Conservation (phyloP, 495 filamentous ascomycete genomes). For the Lichenothelia convexa region DNA sequence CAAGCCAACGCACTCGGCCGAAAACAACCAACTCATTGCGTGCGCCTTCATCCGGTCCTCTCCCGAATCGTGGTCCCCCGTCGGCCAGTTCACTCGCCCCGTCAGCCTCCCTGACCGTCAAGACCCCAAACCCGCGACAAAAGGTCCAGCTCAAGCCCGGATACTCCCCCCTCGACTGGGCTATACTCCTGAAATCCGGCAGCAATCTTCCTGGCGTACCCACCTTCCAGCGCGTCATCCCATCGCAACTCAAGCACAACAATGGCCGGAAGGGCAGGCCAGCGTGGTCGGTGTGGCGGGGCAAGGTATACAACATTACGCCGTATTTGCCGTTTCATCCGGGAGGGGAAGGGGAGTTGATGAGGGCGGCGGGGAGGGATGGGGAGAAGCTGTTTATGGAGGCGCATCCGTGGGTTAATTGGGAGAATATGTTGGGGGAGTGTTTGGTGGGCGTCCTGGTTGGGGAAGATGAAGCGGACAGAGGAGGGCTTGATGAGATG, state of each 20-base stretch:
- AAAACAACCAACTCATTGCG: conserved; percentile 23
- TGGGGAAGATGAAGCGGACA: conserved; percentile 43
- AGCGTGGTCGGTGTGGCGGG: conserved; percentile 74
- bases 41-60: conserved; percentile 22
- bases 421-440: conserved; percentile 76
- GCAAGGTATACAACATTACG: conserved; percentile 82
- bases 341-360: conserved; percentile 70
- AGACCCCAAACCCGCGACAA: conserved; percentile 16
- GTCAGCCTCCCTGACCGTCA: conserved; percentile 2
- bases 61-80: conserved; percentile 24
- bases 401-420: conserved; percentile 95
- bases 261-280: conserved; percentile 66
- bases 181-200: conserved; percentile 45
- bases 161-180: conserved; percentile 92
- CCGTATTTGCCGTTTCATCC: conserved; percentile 86
- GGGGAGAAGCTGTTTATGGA: conserved; percentile 71
- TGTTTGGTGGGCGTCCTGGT: conserved; percentile 79
- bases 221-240: conserved; percentile 47
- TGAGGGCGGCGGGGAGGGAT: conserved; percentile 62
- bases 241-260: conserved; percentile 51
- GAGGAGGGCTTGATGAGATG: conserved; percentile 16
- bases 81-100: conserved; percentile 9
- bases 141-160: conserved; percentile 68
- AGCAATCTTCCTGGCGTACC: conserved; percentile 42
- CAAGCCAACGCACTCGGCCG: conserved; percentile 13